Evolutionary conservation across 2,329 filamentous ascomycete genomes (phyloP).

Genomic region (Esteya vermicola): DNA sequence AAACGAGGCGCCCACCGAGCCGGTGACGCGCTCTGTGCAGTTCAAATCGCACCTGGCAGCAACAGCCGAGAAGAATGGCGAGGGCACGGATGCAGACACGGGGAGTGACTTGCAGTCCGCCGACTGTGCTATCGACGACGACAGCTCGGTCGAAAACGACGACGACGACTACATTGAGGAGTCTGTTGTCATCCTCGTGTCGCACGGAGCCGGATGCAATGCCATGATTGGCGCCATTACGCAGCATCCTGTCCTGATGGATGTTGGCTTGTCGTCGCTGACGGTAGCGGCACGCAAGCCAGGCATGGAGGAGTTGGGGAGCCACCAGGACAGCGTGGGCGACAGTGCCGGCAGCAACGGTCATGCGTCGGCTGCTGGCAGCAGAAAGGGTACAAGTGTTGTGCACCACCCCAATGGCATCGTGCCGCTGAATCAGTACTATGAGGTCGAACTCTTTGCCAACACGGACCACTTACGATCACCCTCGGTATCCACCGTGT

Average conservation of each 20-base stretch:
- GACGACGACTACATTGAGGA: slow-evolving; percentile 49
- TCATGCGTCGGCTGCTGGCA: neutral
- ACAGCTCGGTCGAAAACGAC: slow-evolving; percentile 10
- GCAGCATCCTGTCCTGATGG: slow-evolving; percentile 78
- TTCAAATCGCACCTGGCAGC: slow-evolving; percentile 4
- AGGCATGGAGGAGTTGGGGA: slow-evolving; percentile 19
- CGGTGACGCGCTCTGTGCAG: slow-evolving; percentile 29
- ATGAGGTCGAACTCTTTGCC: slow-evolving; percentile 61
- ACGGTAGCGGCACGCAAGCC: slow-evolving; percentile 67
- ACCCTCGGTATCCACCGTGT: slow-evolving; percentile 17
- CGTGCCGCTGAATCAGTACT: slow-evolving; percentile 43
- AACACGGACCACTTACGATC: slow-evolving; percentile 58
- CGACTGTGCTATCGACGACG: slow-evolving; percentile 15
- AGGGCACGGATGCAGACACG: neutral
- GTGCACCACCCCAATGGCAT: slow-evolving; percentile 11
- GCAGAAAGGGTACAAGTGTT: neutral
- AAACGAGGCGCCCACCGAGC: slow-evolving; percentile 32
- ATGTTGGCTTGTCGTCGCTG: slow-evolving; percentile 79
- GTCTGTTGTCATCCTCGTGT: slow-evolving; percentile 73
- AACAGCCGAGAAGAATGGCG: too few species aligned
- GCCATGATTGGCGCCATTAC: slow-evolving; percentile 86
- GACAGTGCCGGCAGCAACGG: neutral
- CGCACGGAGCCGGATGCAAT: slow-evolving; percentile 92
- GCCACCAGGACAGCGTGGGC: too few species aligned
- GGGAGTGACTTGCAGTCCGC: slow-evolving; percentile 14